Evolutionary conservation across 2,329 filamentous ascomycete genomes (phyloP).

Genomic region (Diaporthe capsici): DNA sequence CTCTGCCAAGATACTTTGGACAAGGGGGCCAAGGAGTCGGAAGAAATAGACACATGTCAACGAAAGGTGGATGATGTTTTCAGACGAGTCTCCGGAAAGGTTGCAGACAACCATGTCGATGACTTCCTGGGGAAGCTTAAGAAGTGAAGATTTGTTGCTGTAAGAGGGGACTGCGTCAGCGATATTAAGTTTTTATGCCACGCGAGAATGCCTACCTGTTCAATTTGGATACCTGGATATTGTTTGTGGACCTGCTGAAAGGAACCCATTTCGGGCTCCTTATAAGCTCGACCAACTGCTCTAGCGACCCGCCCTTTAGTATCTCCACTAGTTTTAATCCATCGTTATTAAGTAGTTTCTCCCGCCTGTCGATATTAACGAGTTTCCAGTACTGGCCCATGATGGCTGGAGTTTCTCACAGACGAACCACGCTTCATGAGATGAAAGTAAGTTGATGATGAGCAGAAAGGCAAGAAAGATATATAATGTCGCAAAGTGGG

Average conservation of each 20-base stretch:
- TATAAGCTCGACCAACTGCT: not conserved
- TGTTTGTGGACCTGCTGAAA: not conserved
- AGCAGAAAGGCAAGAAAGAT: not conserved
- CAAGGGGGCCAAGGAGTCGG: not conserved
- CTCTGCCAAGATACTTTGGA: not conserved
- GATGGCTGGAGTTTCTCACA: not conserved
- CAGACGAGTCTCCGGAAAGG: not conserved
- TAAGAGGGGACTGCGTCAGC: not conserved
- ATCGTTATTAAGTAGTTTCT: not conserved
- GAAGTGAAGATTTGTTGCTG: not conserved
- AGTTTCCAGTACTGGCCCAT: conserved; percentile 1
- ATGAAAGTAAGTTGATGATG: not conserved
- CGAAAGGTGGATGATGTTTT: not conserved
- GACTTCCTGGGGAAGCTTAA: not conserved
- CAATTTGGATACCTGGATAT: not conserved
- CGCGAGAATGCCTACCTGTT: not conserved
- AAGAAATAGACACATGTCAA: conserved; percentile 6
- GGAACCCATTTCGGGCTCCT: not conserved
- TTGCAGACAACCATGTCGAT: not conserved
- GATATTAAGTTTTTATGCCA: no score
- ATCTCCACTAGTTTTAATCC: not conserved
- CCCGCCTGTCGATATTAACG: not conserved
- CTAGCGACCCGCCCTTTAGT: not conserved
- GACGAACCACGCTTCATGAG: not conserved
- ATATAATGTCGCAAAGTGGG: not conserved